These are phyloP conservation scores for Cladophialophora immunda DNA, from an alignment of 2,329 filamentous ascomycete genomes.

Conservation along the genomic window DNA sequence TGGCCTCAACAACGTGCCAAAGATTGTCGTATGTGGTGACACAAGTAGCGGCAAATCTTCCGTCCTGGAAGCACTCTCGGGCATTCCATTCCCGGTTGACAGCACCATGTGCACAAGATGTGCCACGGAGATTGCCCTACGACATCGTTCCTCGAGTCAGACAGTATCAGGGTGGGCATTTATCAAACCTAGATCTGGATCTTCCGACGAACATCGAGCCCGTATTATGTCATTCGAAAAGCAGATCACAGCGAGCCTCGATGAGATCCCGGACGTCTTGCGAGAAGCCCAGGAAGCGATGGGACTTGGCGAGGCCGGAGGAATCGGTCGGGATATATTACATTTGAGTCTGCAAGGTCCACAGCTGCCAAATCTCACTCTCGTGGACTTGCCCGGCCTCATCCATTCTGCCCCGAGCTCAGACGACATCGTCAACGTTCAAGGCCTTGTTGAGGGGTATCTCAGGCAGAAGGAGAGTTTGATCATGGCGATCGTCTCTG, in stretches of 20 bases:
- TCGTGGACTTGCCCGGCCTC: conserved; percentile 66
- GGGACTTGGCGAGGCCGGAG: conserved; percentile 37
- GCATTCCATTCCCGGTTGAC: conserved; percentile 68
- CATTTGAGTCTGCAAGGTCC: conserved; percentile 43
- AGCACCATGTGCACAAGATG: conserved; percentile 70
- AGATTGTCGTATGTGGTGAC: conserved; percentile 71
- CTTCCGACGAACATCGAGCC: conserved; percentile 36
- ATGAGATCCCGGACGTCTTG: conserved; percentile 41
- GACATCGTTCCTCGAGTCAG: conserved; percentile 43
- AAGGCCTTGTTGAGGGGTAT: conserved; percentile 55
- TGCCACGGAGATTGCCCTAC: conserved; percentile 67
- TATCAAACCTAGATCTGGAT: conserved; percentile 40
- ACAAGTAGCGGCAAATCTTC: conserved; percentile 70
- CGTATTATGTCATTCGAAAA: conserved; percentile 38
- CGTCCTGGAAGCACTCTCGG: conserved; percentile 70
- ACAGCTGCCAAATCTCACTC: conserved; percentile 55
- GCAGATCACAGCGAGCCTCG: conserved; percentile 37
- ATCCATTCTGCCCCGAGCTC: conserved; percentile 60
- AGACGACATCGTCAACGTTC: conserved; percentile 58
- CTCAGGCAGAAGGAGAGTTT: conserved; percentile 54
- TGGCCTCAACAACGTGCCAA: conserved; percentile 60
- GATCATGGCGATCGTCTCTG: conserved; percentile 57
- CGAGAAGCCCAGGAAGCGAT: conserved; percentile 41
- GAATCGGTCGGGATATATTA: conserved; percentile 49
- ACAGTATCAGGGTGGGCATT: conserved; percentile 37